These are phyloP conservation scores for Blastocrithidia nonstop DNA, from an alignment of 208 protist species.

Conservation along the genomic window DNA sequence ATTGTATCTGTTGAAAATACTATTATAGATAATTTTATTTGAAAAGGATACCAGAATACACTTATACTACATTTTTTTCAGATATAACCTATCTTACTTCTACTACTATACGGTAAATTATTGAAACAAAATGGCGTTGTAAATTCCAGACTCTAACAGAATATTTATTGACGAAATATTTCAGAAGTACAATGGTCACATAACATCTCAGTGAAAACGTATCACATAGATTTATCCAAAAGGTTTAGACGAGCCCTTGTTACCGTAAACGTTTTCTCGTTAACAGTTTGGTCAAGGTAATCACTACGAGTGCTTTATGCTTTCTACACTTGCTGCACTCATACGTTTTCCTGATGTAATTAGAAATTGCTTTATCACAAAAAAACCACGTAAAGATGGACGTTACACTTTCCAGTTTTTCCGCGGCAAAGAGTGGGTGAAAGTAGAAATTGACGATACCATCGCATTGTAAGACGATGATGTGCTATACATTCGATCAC, in stretches of 20 bases:
- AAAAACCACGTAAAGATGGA: slow-evolving; percentile 56
- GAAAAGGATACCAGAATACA: too few species aligned
- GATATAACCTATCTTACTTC: too few species aligned
- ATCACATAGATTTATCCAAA: slow-evolving; percentile 55
- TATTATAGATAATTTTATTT: too few species aligned
- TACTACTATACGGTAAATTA: too few species aligned
- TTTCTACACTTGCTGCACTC: slow-evolving; percentile 42
- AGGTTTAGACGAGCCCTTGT: slow-evolving; percentile 26
- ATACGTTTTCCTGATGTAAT: slow-evolving; percentile 57
- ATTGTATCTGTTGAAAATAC: too few species aligned
- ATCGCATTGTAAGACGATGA: slow-evolving; percentile 40
- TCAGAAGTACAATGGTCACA: slow-evolving; percentile 27
- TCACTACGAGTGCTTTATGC: slow-evolving; percentile 79
- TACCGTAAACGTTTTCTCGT: slow-evolving; percentile 36
- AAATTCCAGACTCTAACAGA: slow-evolving; percentile 48
- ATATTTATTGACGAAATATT: slow-evolving; percentile 57
- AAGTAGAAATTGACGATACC: slow-evolving; percentile 66
- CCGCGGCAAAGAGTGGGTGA: slow-evolving; percentile 46
- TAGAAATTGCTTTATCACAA: slow-evolving; percentile 64
- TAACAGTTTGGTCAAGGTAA: slow-evolving; percentile 67
- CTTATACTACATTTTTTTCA: too few species aligned
- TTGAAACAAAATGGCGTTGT: slow-evolving; percentile 15
- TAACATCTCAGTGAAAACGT: slow-evolving; percentile 35
- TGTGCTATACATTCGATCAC: slow-evolving; percentile 46
- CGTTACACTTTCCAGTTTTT: slow-evolving; percentile 81